These are phyloP conservation scores for Leccinum boreale DNA, from an alignment of 768 basidiomycete genomes.

Conservation along the genomic window DNA sequence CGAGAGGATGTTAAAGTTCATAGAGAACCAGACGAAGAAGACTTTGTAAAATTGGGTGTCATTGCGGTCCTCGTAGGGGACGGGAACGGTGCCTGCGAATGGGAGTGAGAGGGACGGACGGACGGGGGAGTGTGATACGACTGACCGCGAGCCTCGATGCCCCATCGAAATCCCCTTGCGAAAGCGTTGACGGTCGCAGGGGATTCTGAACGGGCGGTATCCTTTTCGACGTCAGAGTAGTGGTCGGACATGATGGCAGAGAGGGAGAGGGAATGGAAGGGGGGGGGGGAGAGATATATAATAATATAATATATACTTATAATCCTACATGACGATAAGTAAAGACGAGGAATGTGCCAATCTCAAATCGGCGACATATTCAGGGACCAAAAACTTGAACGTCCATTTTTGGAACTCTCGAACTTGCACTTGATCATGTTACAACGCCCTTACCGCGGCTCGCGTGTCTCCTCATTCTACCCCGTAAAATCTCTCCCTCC, in stretches of 20 bases:
- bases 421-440: neutral
- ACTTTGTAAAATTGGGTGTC: conserved; percentile 62
- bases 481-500: conserved; percentile 69
- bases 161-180: conserved; percentile 27
- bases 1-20: conserved; percentile 63
- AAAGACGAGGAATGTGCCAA: neutral
- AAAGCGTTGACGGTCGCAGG: neutral
- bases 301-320: neutral
- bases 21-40: conserved; percentile 72
- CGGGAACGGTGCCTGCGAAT: conserved; percentile 49
- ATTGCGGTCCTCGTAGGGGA: conserved; percentile 44
- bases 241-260: conserved; percentile 22
- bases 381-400: neutral
- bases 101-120: neutral
- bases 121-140: neutral
- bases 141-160: conserved; percentile 31
- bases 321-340: neutral
- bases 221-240: conserved; percentile 30
- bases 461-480: conserved; percentile 77
- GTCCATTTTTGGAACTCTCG: no score
- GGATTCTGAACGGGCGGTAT: conserved; percentile 15
- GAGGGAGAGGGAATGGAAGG: neutral
- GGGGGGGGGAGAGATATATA: neutral
- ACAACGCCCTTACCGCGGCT: conserved; percentile 68
- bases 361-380: neutral